Evolutionary conservation across 2,329 filamentous ascomycete species (phyloP).

Genomic region (Podosphaera aphanis): DNA sequence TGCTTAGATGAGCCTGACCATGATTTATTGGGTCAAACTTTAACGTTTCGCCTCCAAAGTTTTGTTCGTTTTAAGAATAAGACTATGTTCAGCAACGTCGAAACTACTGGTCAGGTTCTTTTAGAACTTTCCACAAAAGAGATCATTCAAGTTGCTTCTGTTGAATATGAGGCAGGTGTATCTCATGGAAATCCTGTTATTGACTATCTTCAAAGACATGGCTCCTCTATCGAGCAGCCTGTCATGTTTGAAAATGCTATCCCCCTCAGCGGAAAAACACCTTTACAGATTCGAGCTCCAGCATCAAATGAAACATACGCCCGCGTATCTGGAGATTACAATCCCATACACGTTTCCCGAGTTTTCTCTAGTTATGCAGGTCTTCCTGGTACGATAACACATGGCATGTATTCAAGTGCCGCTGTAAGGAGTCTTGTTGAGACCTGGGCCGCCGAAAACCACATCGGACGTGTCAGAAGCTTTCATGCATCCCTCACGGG

Average conservation of each 20-base stretch:
- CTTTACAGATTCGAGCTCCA: conserved; percentile 69
- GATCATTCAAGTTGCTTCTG: conserved; percentile 86
- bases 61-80: conserved; percentile 88
- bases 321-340: conserved; percentile 92
- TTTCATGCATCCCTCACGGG: conserved; percentile 95
- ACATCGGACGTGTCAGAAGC: conserved; percentile 86
- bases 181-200: conserved; percentile 94
- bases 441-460: conserved; percentile 98
- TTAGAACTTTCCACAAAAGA: conserved; percentile 93
- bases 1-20: conserved; percentile 62
- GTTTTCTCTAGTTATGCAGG: conserved; percentile 93
- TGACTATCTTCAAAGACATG: conserved; percentile 83
- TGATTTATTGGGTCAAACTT: conserved; percentile 73
- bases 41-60: conserved; percentile 88
- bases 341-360: conserved; percentile 93
- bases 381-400: conserved; percentile 88
- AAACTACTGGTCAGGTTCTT: conserved; percentile 79
- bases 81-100: conserved; percentile 70
- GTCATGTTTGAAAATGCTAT: conserved; percentile 96
- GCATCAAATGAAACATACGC: conserved; percentile 96
- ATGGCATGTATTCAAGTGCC: conserved; percentile 98
- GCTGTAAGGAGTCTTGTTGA: conserved; percentile 88
- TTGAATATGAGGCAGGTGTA: conserved; percentile 76
- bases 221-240: conserved; percentile 81
- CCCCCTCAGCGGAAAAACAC: conserved; percentile 76